Base-by-base conservation (phyloP, 176 grass and related monocot genomes). In the Oryza meridionalis region DNA sequence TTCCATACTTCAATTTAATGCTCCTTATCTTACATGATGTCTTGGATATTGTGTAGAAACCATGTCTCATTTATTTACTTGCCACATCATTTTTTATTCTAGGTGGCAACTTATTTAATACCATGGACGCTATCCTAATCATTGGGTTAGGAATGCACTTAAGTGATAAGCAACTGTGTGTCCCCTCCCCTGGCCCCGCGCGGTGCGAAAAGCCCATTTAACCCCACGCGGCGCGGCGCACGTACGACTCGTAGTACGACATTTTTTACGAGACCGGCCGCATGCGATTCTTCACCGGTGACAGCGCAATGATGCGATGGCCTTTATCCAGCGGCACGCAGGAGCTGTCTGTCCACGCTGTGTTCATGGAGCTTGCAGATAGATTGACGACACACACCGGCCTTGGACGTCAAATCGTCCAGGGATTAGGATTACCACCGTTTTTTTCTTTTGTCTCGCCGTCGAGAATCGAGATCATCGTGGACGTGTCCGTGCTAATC, bases 271-370 rank as follows among this genome's bases (percentile, higher is more conserved):
- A 45, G 32, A 51, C 32, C 29, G 29, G 29, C 29, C 3, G n/a
- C 76, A 24, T 24, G 37, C 75, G 58, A 24, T 4, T 6, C 53
- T 58, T 13, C 12, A 49, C 19, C 58, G 58, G 58, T 62, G 58
- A 62, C 58, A 62, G 22, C 63, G 75, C 63, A 77, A 40, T 49
- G 13, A 80, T 44, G 35, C 4, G 13, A 17, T 14, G 35, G 24
- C 37, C 87, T 84, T 84, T 84, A 84, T 80, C 87, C 72, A 2
- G 5, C 26, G 71, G 29, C 29, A 31, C 29, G 11, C 63, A 47
- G 15, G 27, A 80, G 37, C 13, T 42, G 61, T 80, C 19, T 51
- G 69, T 80, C 69, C 69, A 69, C 76, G 76, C 9, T 32, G 1
- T 32, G 49, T n/a, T 3, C 70, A 21, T 66, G 50, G 43, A 58